phyloP scores from a whole-genome alignment of 2,329 filamentous ascomycete genomes.

The Aspergillus arachidicola region DNA sequence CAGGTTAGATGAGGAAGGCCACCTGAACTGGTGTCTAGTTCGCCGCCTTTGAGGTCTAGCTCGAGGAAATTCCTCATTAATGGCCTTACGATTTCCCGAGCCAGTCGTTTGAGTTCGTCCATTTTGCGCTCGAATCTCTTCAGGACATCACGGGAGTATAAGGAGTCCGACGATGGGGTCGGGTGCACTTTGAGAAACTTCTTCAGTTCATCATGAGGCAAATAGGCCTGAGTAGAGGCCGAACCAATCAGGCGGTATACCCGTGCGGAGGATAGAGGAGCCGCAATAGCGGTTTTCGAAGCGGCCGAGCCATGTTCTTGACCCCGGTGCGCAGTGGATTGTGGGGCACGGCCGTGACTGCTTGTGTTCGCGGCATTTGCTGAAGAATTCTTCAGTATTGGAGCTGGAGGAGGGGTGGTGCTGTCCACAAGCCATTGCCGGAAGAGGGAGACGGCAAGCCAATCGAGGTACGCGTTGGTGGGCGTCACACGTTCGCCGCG shows the following conservation, averaged over 20 bases:
- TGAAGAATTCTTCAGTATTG: conserved; percentile 44
- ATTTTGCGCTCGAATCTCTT: conserved; percentile 82
- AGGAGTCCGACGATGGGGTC: conserved; percentile 53
- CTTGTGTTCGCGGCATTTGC: conserved; percentile 14
- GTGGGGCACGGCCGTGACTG: conserved; percentile 14
- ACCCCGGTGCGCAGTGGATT: conserved; percentile 13
- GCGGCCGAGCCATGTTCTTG: conserved; percentile 20
- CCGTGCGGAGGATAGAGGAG: conserved; percentile 55
- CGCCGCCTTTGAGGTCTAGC: conserved; percentile 63
- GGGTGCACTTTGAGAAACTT: conserved; percentile 82
- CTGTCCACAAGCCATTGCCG: conserved; percentile 92
- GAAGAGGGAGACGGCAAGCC: conserved; percentile 85
- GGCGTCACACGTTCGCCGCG: conserved; percentile 83
- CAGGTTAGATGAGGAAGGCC: conserved; percentile 67
- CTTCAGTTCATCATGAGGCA: conserved; percentile 86
- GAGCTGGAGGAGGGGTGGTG: conserved; percentile 69
- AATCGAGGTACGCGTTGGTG: conserved; percentile 79
- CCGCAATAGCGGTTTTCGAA: conserved; percentile 24
- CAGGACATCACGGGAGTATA: conserved; percentile 85
- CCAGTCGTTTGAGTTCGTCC: conserved; percentile 84
- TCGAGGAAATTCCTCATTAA: conserved; percentile 85
- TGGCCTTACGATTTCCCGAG: conserved; percentile 78
- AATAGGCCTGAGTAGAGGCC: conserved; percentile 63
- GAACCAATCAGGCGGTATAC: conserved; percentile 78
- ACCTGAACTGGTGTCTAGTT: conserved; percentile 35